Conservation (phyloP, 768 basidiomycete genomes). For the Dioszegia hungarica region DNA sequence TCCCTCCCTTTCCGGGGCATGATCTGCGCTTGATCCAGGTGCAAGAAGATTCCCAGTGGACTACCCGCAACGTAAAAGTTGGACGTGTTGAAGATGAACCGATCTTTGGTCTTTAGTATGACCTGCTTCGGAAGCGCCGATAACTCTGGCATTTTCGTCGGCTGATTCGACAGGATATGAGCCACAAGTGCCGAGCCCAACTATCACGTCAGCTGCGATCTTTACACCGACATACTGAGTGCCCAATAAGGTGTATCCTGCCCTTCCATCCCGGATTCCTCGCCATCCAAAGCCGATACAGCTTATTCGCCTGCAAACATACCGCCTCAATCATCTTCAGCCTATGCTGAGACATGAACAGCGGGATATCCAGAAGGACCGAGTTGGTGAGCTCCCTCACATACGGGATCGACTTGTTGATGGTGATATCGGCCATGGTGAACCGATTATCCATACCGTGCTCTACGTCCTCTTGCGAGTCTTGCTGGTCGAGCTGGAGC, state of each 20-base stretch:
- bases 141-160: conserved; percentile 50
- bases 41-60: conserved; percentile 53
- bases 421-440: conserved; percentile 52
- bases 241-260: conserved; percentile 52
- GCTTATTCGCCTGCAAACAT: conserved; percentile 50
- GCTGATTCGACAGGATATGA: conserved; percentile 52
- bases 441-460: conserved; percentile 53
- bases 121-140: conserved; percentile 48
- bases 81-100: conserved; percentile 50
- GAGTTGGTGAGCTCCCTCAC: conserved; percentile 53
- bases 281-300: conserved; percentile 52
- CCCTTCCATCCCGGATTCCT: conserved; percentile 51
- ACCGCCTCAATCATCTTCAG: conserved; percentile 53
- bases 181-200: conserved; percentile 52
- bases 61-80: conserved; percentile 51
- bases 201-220: conserved; percentile 9
- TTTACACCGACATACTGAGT: conserved; percentile 41
- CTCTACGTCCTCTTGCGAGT: conserved; percentile 47
- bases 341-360: conserved; percentile 53
- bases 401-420: conserved; percentile 52
- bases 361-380: conserved; percentile 51
- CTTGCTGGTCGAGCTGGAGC: conserved; percentile 46
- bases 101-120: conserved; percentile 35
- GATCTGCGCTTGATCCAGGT: conserved; percentile 52
- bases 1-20: conserved; percentile 53